phyloP scores from a whole-genome alignment of 768 basidiomycete genomes.

The Lentinula boryana region DNA sequence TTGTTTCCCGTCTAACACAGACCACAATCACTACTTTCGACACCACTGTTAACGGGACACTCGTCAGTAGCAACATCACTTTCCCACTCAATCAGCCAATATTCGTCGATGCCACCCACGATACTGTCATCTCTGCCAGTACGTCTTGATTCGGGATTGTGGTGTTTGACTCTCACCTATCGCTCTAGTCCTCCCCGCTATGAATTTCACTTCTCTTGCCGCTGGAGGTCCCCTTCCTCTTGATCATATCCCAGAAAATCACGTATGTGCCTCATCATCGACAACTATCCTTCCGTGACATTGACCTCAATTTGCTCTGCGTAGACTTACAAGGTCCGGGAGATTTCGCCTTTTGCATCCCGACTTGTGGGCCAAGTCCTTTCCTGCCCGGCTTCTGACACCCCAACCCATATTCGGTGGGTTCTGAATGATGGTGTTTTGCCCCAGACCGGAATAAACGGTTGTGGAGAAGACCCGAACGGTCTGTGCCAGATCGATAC shows the following conservation, averaged over 20 bases:
- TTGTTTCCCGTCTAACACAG: slow-evolving; percentile 63
- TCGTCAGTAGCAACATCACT: slow-evolving; percentile 44
- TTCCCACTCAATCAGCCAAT: slow-evolving; percentile 56
- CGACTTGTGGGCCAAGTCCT: slow-evolving; percentile 41
- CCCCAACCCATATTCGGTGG: slow-evolving; percentile 49
- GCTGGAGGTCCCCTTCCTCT: slow-evolving; percentile 56
- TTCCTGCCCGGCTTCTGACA: slow-evolving; percentile 25
- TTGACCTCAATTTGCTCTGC: slow-evolving; percentile 24
- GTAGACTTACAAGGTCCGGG: slow-evolving; percentile 25
- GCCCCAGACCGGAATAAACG: slow-evolving; percentile 58
- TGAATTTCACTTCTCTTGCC: slow-evolving; percentile 66
- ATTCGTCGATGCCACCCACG: slow-evolving; percentile 73
- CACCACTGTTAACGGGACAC: slow-evolving; percentile 62
- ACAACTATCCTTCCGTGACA: slow-evolving; percentile 18
- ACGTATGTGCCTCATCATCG: slow-evolving; percentile 47
- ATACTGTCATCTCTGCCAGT: slow-evolving; percentile 65
- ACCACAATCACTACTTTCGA: slow-evolving; percentile 46
- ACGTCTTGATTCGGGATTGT: slow-evolving; percentile 12
- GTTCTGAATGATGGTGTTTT: slow-evolving; percentile 72
- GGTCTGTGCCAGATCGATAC: slow-evolving; percentile 58
- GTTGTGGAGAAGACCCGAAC: slow-evolving; percentile 48
- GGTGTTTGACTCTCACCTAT: neutral
- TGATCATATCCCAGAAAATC: slow-evolving; percentile 48
- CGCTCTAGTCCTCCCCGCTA: slow-evolving; percentile 52
- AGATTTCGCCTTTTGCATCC: slow-evolving; percentile 28